A percentile compares a stretch with the other conserved stretches of the same genome.
Conservation (phyloP, 2,329 filamentous ascomycete genomes). For the Escovopsis sp. region DNA sequence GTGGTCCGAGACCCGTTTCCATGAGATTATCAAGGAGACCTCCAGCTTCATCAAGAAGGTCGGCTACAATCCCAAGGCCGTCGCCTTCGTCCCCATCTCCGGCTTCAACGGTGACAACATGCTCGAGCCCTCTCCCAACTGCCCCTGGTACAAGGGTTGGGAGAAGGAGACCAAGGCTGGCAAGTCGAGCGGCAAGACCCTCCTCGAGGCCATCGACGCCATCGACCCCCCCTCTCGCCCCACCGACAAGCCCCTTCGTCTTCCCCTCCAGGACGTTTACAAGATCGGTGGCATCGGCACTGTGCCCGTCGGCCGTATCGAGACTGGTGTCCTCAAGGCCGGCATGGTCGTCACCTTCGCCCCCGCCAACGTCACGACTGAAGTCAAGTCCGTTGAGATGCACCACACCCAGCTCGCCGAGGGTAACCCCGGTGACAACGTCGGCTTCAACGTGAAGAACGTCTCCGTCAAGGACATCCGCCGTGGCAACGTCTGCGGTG, state of each 20-base stretch:
- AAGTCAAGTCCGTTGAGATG: constrained; percentile 99
- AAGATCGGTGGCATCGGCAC: constrained; percentile 99
- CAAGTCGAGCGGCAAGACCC: constrained; percentile 88
- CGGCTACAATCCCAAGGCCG: constrained; percentile 98
- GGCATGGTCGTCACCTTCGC: constrained; percentile 96
- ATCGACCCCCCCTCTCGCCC: constrained; percentile 89
- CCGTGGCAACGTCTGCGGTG: constrained; percentile 98
- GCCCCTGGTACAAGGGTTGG: constrained; percentile 99
- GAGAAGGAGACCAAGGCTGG: constrained; percentile 86
- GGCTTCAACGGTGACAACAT: constrained; percentile 99
- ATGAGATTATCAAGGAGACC: constrained; percentile 99
- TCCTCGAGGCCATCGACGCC: constrained; percentile 95
- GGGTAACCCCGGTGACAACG: constrained; percentile 98
- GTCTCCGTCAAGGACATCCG: constrained; percentile 99
- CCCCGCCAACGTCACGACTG: constrained; percentile 97
- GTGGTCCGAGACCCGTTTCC: constrained; percentile 91
- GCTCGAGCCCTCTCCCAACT: constrained; percentile 78
- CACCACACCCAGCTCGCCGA: constrained; percentile 97
- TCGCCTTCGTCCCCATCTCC: constrained; percentile 98
- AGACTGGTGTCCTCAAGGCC: constrained; percentile 92
- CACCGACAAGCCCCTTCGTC: constrained; percentile 98
- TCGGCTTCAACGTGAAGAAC: constrained; percentile 99
- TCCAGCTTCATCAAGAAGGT: constrained; percentile 99
- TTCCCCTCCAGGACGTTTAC: constrained; percentile 99
- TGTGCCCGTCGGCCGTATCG: constrained; percentile 99